These are phyloP conservation scores for Chamaecrista fasciculata DNA, from an alignment of 306 rosid genomes.

Conservation along the genomic window DNA sequence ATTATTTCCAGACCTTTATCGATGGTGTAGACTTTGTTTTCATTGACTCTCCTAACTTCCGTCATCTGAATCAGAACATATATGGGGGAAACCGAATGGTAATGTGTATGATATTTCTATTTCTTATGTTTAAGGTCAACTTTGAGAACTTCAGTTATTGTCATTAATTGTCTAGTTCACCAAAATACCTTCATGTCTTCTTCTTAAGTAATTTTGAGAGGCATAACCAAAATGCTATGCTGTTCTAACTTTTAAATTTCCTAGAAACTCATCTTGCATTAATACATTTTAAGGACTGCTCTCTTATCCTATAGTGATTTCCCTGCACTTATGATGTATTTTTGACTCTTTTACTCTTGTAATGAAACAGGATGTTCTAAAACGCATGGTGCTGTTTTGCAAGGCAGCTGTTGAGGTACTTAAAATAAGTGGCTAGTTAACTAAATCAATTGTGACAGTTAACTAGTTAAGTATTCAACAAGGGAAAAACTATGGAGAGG, in stretches of 20 bases:
- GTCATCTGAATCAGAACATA: slow-evolving; percentile 51
- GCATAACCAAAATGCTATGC: slow-evolving; percentile 18
- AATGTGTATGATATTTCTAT: slow-evolving; percentile 25
- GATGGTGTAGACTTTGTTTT: slow-evolving; percentile 95
- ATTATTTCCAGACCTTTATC: slow-evolving; percentile 64
- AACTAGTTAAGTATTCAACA: too few species aligned
- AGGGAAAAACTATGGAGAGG: too few species aligned
- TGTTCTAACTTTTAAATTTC: slow-evolving; percentile 19
- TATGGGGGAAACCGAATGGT: slow-evolving; percentile 84
- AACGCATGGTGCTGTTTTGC: slow-evolving; percentile 90
- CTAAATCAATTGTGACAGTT: slow-evolving; percentile 10
- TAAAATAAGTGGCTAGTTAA: slow-evolving; percentile 23
- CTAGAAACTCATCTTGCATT: slow-evolving; percentile 19
- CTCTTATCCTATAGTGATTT: slow-evolving; percentile 9
- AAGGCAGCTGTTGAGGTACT: slow-evolving; percentile 90
- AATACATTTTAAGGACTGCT: not conserved
- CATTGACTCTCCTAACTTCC: slow-evolving; percentile 58
- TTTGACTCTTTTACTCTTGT: slow-evolving; percentile 31
- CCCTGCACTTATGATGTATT: slow-evolving; percentile 30
- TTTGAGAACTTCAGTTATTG: slow-evolving; percentile 3
- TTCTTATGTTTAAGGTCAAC: slow-evolving; percentile 23
- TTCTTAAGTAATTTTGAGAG: slow-evolving; percentile 13
- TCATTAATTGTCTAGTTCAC: not conserved
- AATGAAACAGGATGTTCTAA: slow-evolving; percentile 80
- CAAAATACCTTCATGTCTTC: slow-evolving; percentile 4